These are phyloP conservation scores for Ulvella scutata DNA, from an alignment of 139 green algal species.

Conservation along the genomic window DNA sequence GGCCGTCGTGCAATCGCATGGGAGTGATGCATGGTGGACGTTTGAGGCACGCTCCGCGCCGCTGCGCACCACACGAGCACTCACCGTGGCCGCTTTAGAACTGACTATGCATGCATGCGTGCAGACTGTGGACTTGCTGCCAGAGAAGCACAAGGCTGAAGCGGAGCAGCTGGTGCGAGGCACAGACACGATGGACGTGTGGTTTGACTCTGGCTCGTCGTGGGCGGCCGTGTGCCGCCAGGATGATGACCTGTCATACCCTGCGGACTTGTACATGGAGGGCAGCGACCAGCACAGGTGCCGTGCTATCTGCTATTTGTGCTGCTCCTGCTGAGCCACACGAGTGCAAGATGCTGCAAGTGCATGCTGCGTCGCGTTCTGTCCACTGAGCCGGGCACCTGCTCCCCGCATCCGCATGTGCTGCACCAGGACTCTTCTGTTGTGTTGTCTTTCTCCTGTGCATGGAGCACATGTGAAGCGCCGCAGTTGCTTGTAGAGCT, in stretches of 20 bases:
- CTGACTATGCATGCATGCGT: no score
- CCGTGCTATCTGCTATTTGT: background rate
- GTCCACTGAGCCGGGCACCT: no score
- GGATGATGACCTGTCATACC: slow-evolving; percentile 38
- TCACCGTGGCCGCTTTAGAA: no score
- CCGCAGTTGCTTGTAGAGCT: no score
- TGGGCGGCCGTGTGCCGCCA: slow-evolving; percentile 76
- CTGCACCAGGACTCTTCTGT: no score
- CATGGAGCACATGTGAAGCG: no score
- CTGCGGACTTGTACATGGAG: slow-evolving; percentile 96
- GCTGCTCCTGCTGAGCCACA: no score
- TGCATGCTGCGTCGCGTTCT: no score
- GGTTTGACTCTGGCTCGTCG: slow-evolving; percentile 92
- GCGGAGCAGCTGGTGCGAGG: slow-evolving; percentile 50
- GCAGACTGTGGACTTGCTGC: slow-evolving; percentile 69
- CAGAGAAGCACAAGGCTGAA: slow-evolving; percentile 28
- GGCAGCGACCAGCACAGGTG: slow-evolving; percentile 90
- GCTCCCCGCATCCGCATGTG: no score
- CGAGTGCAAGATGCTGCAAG: no score
- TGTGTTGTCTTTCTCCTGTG: no score
- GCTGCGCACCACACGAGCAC: background rate
- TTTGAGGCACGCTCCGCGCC: background rate
- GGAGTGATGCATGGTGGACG: slow-evolving; percentile 76
- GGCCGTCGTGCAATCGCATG: slow-evolving; percentile 52
- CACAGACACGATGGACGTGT: slow-evolving; percentile 99